Percentiles rank a stretch among this genome's conserved stretches.
phyloP scores from a whole-genome alignment of 768 basidiomycete genomes.

The Naganishia vaughanmartiniae region DNA sequence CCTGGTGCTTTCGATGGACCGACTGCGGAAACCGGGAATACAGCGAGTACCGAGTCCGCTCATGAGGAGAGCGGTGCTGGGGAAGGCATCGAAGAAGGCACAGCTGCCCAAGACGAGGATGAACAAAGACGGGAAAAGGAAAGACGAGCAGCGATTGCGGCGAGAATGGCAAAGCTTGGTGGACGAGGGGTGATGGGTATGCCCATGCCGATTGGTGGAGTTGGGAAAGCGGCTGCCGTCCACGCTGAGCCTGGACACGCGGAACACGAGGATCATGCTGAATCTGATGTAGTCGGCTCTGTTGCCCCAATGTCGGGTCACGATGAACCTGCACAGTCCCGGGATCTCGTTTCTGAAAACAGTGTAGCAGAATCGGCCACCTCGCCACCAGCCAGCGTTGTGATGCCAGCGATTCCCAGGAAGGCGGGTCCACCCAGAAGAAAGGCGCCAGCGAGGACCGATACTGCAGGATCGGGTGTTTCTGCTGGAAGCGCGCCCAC shows the following conservation, averaged over 20 bases:
- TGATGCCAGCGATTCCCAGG: slow-evolving; percentile 37
- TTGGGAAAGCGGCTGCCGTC: neutral
- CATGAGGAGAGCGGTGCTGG: slow-evolving; percentile 71
- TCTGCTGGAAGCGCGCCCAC: neutral
- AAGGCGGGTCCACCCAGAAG: slow-evolving; percentile 36
- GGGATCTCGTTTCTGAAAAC: neutral
- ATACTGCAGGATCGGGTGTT: slow-evolving; percentile 25
- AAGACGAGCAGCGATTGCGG: slow-evolving; percentile 75
- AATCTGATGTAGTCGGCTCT: neutral
- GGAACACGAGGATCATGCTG: neutral
- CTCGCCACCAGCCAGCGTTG: slow-evolving; percentile 22
- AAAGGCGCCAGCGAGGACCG: slow-evolving; percentile 6
- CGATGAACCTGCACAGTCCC: neutral
- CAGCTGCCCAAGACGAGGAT: slow-evolving; percentile 34
- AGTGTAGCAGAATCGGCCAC: neutral
- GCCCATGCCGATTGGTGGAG: slow-evolving; percentile 26
- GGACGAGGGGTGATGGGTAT: slow-evolving; percentile 57
- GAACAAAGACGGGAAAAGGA: slow-evolving; percentile 50
- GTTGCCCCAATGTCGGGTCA: neutral
- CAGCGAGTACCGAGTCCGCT: slow-evolving; percentile 49
- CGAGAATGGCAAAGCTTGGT: slow-evolving; percentile 87
- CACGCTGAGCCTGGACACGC: neutral
- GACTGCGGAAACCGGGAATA: slow-evolving; percentile 33
- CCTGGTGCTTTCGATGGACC: neutral
- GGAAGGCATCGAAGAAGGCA: slow-evolving; percentile 6